Percentiles rank a stretch among this genome's conserved stretches.
Evolutionary conservation across 352 stramenopile species (phyloP).

Genomic region (Blastocystis sp.): DNA sequence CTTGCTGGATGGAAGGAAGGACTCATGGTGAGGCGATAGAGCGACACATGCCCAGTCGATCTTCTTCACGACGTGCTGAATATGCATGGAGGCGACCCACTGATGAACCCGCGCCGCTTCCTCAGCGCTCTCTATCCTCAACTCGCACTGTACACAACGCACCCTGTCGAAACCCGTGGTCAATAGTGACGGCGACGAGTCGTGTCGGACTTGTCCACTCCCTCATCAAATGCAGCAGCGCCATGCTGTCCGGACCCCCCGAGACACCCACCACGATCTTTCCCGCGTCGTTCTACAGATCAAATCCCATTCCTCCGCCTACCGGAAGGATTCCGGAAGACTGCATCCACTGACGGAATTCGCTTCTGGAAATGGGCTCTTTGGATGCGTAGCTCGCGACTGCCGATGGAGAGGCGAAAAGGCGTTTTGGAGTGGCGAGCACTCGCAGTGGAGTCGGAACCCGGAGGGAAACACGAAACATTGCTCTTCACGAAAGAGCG

Average conservation of each 20-base stretch:
- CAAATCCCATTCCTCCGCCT: not conserved
- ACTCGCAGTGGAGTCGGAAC: not conserved
- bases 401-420: not conserved
- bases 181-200: conserved; percentile 55
- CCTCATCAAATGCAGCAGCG: conserved; percentile 41
- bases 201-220: conserved; percentile 28
- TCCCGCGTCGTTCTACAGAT: not conserved
- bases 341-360: conserved; percentile 43
- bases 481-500: not conserved
- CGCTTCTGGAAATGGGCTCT: conserved; percentile 11
- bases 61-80: conserved; percentile 48
- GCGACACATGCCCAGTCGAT: conserved; percentile 39
- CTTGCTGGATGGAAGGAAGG: not conserved
- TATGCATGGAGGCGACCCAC: conserved; percentile 30
- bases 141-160: not conserved
- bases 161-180: conserved; percentile 60
- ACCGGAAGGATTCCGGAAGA: conserved; percentile 8
- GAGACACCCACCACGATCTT: conserved; percentile 39
- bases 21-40: not conserved
- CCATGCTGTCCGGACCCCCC: conserved; percentile 62
- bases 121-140: conserved; percentile 31
- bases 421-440: not conserved
- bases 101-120: conserved; percentile 56
- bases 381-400: not conserved
- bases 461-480: not conserved